phyloP scores from a whole-genome alignment of 148 eudicot genomes.

The Dianthus caryophyllus region DNA sequence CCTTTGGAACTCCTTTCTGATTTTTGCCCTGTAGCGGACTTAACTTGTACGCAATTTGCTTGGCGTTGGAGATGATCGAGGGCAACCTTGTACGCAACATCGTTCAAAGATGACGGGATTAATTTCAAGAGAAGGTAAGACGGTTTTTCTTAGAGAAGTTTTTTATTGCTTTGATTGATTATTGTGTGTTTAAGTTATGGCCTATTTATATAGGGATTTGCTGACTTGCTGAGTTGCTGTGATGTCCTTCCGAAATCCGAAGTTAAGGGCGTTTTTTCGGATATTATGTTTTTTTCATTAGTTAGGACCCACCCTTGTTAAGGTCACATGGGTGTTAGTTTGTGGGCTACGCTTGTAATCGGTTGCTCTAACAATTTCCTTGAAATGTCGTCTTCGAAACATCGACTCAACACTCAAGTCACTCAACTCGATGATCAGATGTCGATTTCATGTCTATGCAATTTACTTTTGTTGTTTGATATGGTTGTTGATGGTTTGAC shows the following conservation, averaged over 20 bases:
- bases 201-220: slow-evolving; percentile 4
- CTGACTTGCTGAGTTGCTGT: too few relatives aligned
- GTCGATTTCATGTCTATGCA: slow-evolving; percentile 1
- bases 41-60: slow-evolving; percentile 8
- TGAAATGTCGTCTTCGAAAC: not conserved
- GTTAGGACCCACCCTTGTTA: slow-evolving; percentile 23
- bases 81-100: slow-evolving; percentile 14
- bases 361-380: not conserved
- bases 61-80: slow-evolving; percentile 25
- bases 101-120: slow-evolving; percentile 6
- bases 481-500: slow-evolving; percentile 6
- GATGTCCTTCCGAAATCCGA: not conserved
- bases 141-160: not conserved
- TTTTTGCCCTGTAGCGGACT: slow-evolving; percentile 14
- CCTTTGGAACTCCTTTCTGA: slow-evolving; percentile 28
- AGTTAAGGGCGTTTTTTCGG: not conserved
- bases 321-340: slow-evolving; percentile 23
- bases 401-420: not conserved
- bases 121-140: not conserved
- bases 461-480: not conserved
- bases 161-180: not conserved
- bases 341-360: slow-evolving; percentile 5
- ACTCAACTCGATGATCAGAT: too few relatives aligned
- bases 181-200: not conserved
- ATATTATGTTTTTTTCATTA: not conserved